Evolutionary conservation across 2,329 filamentous ascomycete genomes (phyloP).

Genomic region (Talaromyces albobiverticillius): DNA sequence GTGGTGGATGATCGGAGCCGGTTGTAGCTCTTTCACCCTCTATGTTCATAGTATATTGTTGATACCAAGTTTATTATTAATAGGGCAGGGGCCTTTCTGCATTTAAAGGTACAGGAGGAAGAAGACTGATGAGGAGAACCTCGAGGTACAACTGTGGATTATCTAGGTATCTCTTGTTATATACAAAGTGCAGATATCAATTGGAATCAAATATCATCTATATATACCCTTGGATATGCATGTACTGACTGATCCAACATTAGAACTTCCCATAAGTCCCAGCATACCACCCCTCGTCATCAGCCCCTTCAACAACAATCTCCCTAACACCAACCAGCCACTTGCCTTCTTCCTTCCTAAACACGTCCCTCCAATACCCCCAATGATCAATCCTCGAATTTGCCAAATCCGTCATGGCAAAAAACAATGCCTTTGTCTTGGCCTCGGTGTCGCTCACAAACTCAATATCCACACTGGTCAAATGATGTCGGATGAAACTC

Average conservation of each 20-base stretch:
- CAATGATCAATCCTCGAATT: not conserved
- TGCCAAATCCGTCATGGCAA: not conserved
- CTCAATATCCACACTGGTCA: not conserved
- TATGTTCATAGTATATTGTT: no score
- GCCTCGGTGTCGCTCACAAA: not conserved
- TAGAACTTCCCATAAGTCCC: not conserved
- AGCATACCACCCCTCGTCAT: not conserved
- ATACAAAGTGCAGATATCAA: no score
- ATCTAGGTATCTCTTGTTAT: no score
- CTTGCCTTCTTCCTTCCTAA: not conserved
- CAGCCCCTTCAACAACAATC: not conserved
- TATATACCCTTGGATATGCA: no score
- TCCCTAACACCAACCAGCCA: not conserved
- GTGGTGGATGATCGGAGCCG: conserved; percentile 59
- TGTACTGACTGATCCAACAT: no score
- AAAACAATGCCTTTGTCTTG: not conserved
- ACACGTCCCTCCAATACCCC: not conserved
- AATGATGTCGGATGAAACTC: not conserved
- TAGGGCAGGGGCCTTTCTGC: no score
- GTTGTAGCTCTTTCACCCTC: not conserved
- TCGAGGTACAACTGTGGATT: no score
- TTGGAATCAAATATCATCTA: no score
- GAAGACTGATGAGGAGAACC: no score
- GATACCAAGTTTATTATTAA: no score
- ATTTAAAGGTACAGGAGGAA: no score